Evolutionary conservation across 2,329 filamentous ascomycete species (phyloP), one percentile per base, ranked within the genome.

Genomic region (Microdochium trichocladiopsis): DNA sequence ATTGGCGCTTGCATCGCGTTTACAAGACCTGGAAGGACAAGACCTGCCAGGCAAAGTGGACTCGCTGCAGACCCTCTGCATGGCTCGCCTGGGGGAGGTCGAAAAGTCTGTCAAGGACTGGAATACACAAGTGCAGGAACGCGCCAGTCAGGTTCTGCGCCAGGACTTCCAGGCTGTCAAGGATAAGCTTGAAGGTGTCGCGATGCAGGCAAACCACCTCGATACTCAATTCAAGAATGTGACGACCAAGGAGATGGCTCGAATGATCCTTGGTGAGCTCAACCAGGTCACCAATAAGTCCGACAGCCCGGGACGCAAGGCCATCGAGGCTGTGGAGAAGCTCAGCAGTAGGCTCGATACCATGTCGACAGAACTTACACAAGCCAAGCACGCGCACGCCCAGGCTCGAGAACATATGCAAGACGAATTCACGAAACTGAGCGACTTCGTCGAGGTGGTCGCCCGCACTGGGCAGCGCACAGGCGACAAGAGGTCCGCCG

Each of bases 221-320:
- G 28, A 25, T 25, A 33, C 10, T 14, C 50, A 51, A 25, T 22
- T 52, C 18, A 52, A 45, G 9, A 28, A 55, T 10, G 16, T 55
- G 14, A 24, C 22, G 12, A 52, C 48, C 6, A 50, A 50, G 41
- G 48, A 25, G 2, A 28, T 55, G 2, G 47, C 31, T 21, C 48
- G 50, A n/a, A 24, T 31, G 11, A 49, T 55, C 10, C 14, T 43
- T 24, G 22, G 23, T 5, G 48, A 51, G 14, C 22, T 52, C 6
- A 51, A 55, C 24, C 23, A 33, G 9, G 18, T 33, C 18, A 37
- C 28, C 25, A 16, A 23, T 11, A 45, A 22, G 41, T 5, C 41
- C 6, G 41, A 45, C 41, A 45, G 14, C 6, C 41, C 18, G 3
- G 41, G 41, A 3, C 41, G 41, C 41, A 3, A 45, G 41, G 41